Evolutionary conservation across 257 asterid species (phyloP).

Genomic region (Gentiana straminea): DNA sequence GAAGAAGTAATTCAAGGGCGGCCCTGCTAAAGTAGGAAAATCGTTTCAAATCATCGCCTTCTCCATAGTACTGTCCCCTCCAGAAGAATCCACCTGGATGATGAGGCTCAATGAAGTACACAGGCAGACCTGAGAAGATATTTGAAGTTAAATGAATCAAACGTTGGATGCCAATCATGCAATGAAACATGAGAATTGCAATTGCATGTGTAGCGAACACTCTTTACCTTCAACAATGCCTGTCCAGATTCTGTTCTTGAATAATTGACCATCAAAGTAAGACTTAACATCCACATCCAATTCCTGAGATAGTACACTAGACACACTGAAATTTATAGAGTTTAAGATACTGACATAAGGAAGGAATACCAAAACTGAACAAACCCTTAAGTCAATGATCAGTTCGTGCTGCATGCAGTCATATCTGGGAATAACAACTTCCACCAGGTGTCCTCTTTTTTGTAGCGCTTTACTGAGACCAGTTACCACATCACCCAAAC

Average conservation of each 20-base stretch:
- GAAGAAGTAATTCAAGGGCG: conserved; percentile 88
- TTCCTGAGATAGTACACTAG: conserved; percentile 29
- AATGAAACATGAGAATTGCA: conserved; percentile 13
- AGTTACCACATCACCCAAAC: conserved; percentile 94
- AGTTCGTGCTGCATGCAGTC: conserved; percentile 79
- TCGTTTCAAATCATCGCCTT: conserved; percentile 86
- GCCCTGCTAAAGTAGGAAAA: conserved; percentile 99
- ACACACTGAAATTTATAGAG: no score
- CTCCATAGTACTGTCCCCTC: conserved; percentile 94
- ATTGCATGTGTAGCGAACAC: conserved; percentile 8
- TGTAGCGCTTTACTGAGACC: conserved; percentile 94
- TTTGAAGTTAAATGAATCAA: conserved; percentile 2
- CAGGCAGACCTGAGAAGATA: conserved; percentile 72
- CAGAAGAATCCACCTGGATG: conserved; percentile 85
- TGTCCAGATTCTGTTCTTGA: conserved; percentile 80
- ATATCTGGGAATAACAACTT: conserved; percentile 82
- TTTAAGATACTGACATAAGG: neutral
- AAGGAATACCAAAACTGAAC: conserved; percentile 3
- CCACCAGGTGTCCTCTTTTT: conserved; percentile 91
- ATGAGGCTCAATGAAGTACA: conserved; percentile 89
- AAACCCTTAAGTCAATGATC: conserved; percentile 60
- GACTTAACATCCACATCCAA: conserved; percentile 82
- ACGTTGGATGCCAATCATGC: neutral
- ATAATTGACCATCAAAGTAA: conserved; percentile 75
- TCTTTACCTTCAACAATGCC: conserved; percentile 86